phyloP scores from a whole-genome alignment of 139 green algal genomes.

The Deuterostichococcus epilithicus region DNA sequence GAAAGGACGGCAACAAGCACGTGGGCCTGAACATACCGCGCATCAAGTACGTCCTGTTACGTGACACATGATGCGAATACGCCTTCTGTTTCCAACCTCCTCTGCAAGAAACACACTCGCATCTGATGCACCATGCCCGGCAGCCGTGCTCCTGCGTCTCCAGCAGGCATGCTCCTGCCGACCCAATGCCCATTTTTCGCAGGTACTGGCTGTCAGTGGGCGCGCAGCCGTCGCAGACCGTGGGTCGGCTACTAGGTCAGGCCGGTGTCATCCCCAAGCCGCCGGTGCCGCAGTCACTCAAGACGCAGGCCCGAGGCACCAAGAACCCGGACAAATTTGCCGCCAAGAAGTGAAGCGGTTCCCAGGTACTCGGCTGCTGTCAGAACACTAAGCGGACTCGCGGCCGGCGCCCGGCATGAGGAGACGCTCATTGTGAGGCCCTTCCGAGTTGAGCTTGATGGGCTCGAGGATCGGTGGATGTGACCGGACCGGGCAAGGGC shows the following conservation, averaged over 20 bases:
- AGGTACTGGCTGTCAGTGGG: constrained; percentile 86
- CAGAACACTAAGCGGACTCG: too few species aligned
- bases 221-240: constrained; percentile 71
- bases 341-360: too few species aligned
- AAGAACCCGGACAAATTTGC: constrained; percentile 55
- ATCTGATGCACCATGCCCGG: neutral
- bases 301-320: constrained; percentile 10
- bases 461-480: too few species aligned
- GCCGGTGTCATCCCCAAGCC: constrained; percentile 63
- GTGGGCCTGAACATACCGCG: constrained; percentile 72
- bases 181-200: neutral
- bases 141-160: neutral
- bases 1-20: constrained; percentile 83
- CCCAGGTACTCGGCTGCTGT: neutral
- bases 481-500: too few species aligned
- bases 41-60: constrained; percentile 52
- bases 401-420: too few species aligned
- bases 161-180: too few species aligned
- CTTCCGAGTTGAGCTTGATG: too few species aligned
- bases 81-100: neutral
- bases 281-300: constrained; percentile 29
- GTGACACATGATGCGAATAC: neutral
- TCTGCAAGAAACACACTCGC: neutral
- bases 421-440: too few species aligned
- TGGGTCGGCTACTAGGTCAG: constrained; percentile 62